These are phyloP conservation scores for Musa schizocarpa DNA, from an alignment of 176 grass and related monocot genomes.

Conservation along the genomic window DNA sequence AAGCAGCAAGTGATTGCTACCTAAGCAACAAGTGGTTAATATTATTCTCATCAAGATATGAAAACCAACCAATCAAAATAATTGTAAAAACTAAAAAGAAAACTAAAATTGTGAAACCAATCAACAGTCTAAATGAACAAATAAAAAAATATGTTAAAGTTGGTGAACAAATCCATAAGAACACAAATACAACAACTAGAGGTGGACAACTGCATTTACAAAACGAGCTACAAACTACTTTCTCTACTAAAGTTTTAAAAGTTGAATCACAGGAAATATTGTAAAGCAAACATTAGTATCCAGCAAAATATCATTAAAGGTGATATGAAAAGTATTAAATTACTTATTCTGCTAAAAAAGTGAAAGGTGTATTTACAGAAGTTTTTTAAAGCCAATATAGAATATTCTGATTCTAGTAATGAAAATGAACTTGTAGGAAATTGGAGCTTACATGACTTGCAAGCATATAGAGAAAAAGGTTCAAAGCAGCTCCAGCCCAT, in stretches of 20 bases:
- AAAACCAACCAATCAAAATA: no score
- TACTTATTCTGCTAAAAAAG: background rate
- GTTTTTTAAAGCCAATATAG: background rate
- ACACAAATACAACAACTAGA: background rate
- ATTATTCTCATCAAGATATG: no score
- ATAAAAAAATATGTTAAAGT: no score
- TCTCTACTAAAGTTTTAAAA: background rate
- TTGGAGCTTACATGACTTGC: slow-evolving; percentile 71
- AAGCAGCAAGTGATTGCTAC: no score
- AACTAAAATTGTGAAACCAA: no score
- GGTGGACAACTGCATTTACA: background rate
- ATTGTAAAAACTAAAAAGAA: no score
- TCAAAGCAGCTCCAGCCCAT: slow-evolving; percentile 77
- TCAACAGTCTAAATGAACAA: no score
- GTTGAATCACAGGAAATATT: background rate
- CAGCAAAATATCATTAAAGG: background rate
- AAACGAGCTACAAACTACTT: background rate
- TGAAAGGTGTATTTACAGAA: background rate
- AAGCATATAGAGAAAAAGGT: slow-evolving; percentile 90
- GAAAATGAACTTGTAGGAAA: background rate
- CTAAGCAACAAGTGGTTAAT: no score
- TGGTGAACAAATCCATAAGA: no score
- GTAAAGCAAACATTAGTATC: background rate
- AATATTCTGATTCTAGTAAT: background rate
- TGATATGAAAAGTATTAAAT: background rate